Base-by-base conservation (phyloP, 257 asterid genomes). In the Dorcoceras hygrometricum region DNA sequence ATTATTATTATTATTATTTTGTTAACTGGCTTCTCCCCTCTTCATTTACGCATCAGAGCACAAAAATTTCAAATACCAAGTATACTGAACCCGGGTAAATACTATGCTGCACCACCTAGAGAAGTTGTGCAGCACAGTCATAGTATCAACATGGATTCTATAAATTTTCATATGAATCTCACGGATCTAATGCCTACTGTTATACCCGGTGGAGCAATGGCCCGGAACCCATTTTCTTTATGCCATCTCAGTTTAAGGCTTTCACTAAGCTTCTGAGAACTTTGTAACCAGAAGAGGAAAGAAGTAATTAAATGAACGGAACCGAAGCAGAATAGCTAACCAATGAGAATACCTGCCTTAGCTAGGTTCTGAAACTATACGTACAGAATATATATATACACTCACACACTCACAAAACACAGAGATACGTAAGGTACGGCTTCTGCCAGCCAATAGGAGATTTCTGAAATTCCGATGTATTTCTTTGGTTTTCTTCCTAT, bases 361-460 rank as follows among this genome's bases (percentile, higher is more conserved):
- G 62, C 3, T 64, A 58, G 71, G 69, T 72, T 57, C 43, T 70
- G 32, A 61, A 59, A 23, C 11, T 27, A 19, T 71, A 32, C 66
- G 69, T 65, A 54, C 71, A 57, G 18, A 46, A 7, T 46, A 39
- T 12, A 39, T 39, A 12, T 3, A 32, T 32, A 32, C 1, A 8
- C n/a, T n/a, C 9, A 32, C 9, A 32, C 9, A 32, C 9, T 53
- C n/a, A 23, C 50, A 23, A n/a, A 23, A 9, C 65, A 29, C 69
- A 36, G 48, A 26, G 54, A 63, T 26, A 67, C 31, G 29, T 22
- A 59, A 65, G 28, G 71, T 58, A 68, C 50, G 68, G 71, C 5
- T 24, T 53, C 71, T 83, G 65, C 66, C 76, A 66, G 59, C 88
- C 94, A 88, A 86, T 82, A 72, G 78, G 78, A 75, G 84, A 73